Base-by-base conservation (phyloP, 306 rosid genomes). In the Boehmeria nivea region DNA sequence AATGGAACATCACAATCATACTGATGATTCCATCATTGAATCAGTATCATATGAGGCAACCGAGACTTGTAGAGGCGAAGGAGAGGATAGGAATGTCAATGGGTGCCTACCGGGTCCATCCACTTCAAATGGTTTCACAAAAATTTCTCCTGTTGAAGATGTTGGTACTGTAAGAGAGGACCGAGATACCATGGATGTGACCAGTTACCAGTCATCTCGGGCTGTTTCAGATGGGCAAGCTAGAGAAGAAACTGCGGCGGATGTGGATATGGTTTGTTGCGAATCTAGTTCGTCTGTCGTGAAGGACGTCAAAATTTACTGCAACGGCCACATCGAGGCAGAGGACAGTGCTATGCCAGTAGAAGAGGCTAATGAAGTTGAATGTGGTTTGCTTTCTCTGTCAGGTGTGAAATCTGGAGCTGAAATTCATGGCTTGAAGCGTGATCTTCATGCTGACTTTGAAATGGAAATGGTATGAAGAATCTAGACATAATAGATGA, bases 321-420 rank as follows among this genome's bases (percentile, higher is more conserved):
- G 72, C 64, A 82, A 82, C 28, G 95, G 83, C 57, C 33, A 33
- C 18, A 53, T 45, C 9, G 56, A 57, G n/a, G n/a, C n/a, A n/a
- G n/a, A n/a, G n/a, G n/a, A n/a, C 53, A 62, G 55, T 6, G 52
- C 68, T 13, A 36, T 61, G 54, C 73, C 54, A 34, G 72, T 56
- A 52, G 81, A 75, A 54, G 72, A 69, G 25, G 57, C 61, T 13
- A 60, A 22, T 40, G 38, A 68, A 14, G 9, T 36, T 20, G 48
- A 57, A 54, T 59, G 72, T 17, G 71, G 59, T n/a, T 49, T 21
- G 28, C 28, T 51, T 64, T 64, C 74, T 28, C 53, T 53, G 21
- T 57, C 60, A 37, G 61, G 61, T 12, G 51, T 61, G 60, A 64
- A 56, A 44, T 55, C 75, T 38, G 62, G 70, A 3, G 72, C 62